A percentile compares a stretch with the other conserved stretches of the same genome.
Evolutionary conservation across 177 flowering plant species (phyloP).

Genomic region (Tripterygium wilfordii): DNA sequence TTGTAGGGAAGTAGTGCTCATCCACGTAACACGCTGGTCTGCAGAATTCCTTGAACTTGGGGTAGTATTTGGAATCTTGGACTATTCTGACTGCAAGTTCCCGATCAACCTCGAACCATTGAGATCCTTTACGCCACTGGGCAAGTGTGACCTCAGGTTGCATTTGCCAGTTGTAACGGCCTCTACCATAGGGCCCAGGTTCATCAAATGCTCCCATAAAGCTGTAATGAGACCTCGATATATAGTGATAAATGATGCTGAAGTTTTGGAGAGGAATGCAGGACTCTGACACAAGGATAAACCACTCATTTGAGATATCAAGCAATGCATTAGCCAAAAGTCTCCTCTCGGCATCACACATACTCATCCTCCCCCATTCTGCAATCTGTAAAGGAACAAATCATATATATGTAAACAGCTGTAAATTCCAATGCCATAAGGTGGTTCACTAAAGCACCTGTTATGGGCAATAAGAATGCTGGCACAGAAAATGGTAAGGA

Average conservation of each 20-base stretch:
- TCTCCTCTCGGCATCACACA: conserved; percentile 82
- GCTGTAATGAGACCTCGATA: conserved; percentile 45
- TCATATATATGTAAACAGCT: no score
- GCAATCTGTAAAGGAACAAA: no score
- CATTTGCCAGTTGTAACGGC: conserved; percentile 55
- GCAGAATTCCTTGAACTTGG: conserved; percentile 63
- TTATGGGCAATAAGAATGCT: no score
- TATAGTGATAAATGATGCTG: conserved; percentile 43
- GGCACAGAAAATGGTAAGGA: no score
- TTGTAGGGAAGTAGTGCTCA: conserved; percentile 85
- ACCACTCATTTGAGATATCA: conserved; percentile 69
- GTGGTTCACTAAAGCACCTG: no score
- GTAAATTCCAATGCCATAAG: no score
- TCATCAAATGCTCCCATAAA: conserved; percentile 67
- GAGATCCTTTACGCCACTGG: conserved; percentile 74
- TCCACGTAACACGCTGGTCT: conserved; percentile 75
- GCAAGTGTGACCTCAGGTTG: conserved; percentile 52
- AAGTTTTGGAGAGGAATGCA: conserved; percentile 73
- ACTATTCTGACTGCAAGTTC: conserved; percentile 46
- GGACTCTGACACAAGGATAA: conserved; percentile 66
- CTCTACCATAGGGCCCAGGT: conserved; percentile 66
- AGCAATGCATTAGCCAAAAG: conserved; percentile 78
- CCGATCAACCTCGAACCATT: conserved; percentile 67
- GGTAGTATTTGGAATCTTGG: conserved; percentile 48
- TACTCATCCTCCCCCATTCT: conserved; percentile 84